A percentile compares a stretch with the other conserved stretches of the same genome.
These are phyloP conservation scores for Durotheca rogersii DNA, from an alignment of 495 filamentous ascomycete genomes.

Conservation along the genomic window DNA sequence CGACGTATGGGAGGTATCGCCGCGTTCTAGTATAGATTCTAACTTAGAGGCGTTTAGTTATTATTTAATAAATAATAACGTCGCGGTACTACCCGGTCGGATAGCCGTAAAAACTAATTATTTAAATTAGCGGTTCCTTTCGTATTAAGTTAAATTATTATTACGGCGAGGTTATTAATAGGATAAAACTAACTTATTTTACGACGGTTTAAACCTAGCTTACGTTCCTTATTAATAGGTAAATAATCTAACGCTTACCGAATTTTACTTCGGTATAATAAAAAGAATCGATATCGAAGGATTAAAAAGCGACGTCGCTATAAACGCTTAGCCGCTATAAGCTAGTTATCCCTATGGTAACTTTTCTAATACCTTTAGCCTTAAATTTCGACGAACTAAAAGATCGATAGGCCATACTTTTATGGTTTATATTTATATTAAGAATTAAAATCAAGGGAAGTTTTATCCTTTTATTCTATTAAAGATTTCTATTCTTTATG, in stretches of 20 bases:
- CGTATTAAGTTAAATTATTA: constrained; percentile 71
- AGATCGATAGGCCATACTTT: constrained; percentile 68
- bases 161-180: constrained; percentile 59
- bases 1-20: constrained; percentile 61
- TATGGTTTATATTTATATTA: constrained; percentile 67
- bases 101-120: constrained; percentile 73
- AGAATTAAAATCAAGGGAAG: constrained; percentile 69
- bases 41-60: constrained; percentile 70
- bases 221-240: constrained; percentile 56
- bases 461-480: constrained; percentile 70
- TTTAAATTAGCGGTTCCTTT: constrained; percentile 70
- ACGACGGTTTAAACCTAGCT: constrained; percentile 59
- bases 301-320: constrained; percentile 51
- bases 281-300: constrained; percentile 57
- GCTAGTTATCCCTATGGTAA: constrained; percentile 68
- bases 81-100: constrained; percentile 64
- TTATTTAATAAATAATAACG: constrained; percentile 62
- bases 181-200: constrained; percentile 54
- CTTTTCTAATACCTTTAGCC: constrained; percentile 71
- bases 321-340: constrained; percentile 54
- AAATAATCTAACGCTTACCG: constrained; percentile 60
- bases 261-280: constrained; percentile 60
- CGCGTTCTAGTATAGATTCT: constrained; percentile 65
- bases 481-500: constrained; percentile 67
- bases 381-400: constrained; percentile 68